Conservation (phyloP, 2,329 filamentous ascomycete genomes). For the Aspergillus alliaceus region DNA sequence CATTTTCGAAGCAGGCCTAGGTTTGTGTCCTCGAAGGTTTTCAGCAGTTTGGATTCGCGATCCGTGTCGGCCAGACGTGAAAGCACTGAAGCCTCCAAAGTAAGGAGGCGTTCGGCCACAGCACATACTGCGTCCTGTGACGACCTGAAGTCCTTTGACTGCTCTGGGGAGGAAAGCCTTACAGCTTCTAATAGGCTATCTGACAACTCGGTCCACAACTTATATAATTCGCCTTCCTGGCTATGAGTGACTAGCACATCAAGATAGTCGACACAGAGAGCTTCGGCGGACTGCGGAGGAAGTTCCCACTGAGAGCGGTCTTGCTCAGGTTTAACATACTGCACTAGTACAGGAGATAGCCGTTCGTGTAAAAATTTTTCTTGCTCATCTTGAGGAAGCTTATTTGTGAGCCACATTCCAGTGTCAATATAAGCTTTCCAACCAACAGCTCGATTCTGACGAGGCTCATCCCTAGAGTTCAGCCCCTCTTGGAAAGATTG, state of each 20-base stretch:
- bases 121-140: conserved; percentile 70
- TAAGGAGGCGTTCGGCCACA: conserved; percentile 68
- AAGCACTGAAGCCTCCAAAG: conserved; percentile 49
- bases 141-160: conserved; percentile 71
- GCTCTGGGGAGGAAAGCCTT: conserved; percentile 74
- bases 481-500: conserved; percentile 70
- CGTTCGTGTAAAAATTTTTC: conserved; percentile 47
- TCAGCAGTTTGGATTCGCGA: conserved; percentile 24
- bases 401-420: conserved; percentile 54
- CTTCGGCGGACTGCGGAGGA: conserved; percentile 38
- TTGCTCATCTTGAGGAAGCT: conserved; percentile 49
- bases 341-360: conserved; percentile 53
- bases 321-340: conserved; percentile 52
- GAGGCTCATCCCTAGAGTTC: conserved; percentile 70
- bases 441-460: conserved; percentile 64
- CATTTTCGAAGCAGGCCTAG: conserved; percentile 48
- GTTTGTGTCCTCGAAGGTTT: conserved; percentile 39
- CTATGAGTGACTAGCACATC: conserved; percentile 36
- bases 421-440: conserved; percentile 75
- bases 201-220: conserved; percentile 65
- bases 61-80: conserved; percentile 24
- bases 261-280: conserved; percentile 42
- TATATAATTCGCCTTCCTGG: conserved; percentile 51
- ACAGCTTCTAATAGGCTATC: conserved; percentile 65
- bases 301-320: conserved; percentile 54